Conservation (phyloP, 2,329 filamentous ascomycete genomes). For the Pyrenophora seminiperda region DNA sequence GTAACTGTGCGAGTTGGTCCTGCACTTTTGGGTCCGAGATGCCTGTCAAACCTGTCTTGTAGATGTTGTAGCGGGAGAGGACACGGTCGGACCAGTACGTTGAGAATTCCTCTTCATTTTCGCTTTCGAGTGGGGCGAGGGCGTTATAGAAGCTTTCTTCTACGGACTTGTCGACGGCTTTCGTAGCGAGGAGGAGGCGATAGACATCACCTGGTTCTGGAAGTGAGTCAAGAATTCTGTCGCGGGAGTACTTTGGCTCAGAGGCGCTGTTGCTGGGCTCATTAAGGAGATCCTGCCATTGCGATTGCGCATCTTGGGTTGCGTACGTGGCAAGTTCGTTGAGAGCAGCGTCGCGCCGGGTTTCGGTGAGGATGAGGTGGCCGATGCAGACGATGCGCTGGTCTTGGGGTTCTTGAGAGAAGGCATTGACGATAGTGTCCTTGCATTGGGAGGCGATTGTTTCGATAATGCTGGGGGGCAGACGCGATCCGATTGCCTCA, state of each 20-base stretch:
- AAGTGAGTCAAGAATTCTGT: slow-evolving; percentile 20
- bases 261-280: slow-evolving; percentile 10
- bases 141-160: slow-evolving; percentile 33
- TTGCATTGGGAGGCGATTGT: slow-evolving; percentile 17
- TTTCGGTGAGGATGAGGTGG: slow-evolving; percentile 27
- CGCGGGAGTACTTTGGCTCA: slow-evolving; percentile 31
- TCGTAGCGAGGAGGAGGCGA: slow-evolving; percentile 24
- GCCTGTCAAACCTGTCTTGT: slow-evolving; percentile 30
- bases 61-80: slow-evolving; percentile 29
- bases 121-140: slow-evolving; percentile 34
- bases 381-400: slow-evolving; percentile 16
- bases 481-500: slow-evolving; percentile 11
- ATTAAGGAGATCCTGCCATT: slow-evolving; percentile 35
- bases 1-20: slow-evolving; percentile 42
- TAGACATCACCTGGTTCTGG: slow-evolving; percentile 13
- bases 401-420: neutral
- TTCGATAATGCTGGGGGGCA: slow-evolving; percentile 19
- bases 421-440: slow-evolving; percentile 15
- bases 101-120: slow-evolving; percentile 38
- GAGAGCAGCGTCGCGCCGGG: slow-evolving; percentile 12
- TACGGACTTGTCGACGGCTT: slow-evolving; percentile 23
- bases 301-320: slow-evolving; percentile 24
- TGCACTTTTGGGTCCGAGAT: slow-evolving; percentile 40
- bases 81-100: slow-evolving; percentile 44
- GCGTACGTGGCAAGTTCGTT: slow-evolving; percentile 22